These are phyloP conservation scores for Erythrobasidium hasegawianum DNA, from an alignment of 1,284 basidiomycete genomes.

Conservation along the genomic window DNA sequence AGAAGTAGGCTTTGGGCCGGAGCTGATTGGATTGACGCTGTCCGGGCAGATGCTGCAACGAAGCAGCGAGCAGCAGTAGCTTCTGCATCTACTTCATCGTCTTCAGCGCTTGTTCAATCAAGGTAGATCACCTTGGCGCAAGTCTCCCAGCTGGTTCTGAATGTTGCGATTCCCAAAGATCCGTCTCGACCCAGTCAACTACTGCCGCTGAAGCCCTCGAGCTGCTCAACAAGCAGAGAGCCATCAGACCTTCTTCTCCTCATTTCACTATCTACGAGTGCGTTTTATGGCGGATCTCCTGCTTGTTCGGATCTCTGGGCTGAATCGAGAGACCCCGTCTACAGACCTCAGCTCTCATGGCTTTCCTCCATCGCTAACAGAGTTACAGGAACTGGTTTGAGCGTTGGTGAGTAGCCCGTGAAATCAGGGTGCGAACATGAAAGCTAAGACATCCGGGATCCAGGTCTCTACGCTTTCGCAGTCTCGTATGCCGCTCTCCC, in stretches of 20 bases:
- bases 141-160: no score
- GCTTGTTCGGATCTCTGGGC: background rate
- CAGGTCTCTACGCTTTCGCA: constrained; percentile 84
- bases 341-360: constrained; percentile 63
- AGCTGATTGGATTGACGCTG: constrained; percentile 24
- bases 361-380: constrained; percentile 78
- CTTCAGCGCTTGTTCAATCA: constrained; percentile 6
- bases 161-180: no score
- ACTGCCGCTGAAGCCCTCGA: constrained; percentile 58
- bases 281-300: background rate
- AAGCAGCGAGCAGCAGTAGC: constrained; percentile 9
- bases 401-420: constrained; percentile 60
- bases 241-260: constrained; percentile 78
- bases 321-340: no score
- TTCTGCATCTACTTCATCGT: constrained; percentile 2
- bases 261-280: constrained; percentile 86
- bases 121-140: constrained; percentile 13
- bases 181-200: constrained; percentile 61
- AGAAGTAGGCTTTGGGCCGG: background rate
- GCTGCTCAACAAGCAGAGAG: constrained; percentile 81
- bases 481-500: constrained; percentile 83
- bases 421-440: background rate
- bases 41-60: background rate
- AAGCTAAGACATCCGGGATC: background rate
- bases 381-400: constrained; percentile 72